phyloP scores from a whole-genome alignment of 805 yeast genomes.

The Hanseniaspora clermontiae region DNA sequence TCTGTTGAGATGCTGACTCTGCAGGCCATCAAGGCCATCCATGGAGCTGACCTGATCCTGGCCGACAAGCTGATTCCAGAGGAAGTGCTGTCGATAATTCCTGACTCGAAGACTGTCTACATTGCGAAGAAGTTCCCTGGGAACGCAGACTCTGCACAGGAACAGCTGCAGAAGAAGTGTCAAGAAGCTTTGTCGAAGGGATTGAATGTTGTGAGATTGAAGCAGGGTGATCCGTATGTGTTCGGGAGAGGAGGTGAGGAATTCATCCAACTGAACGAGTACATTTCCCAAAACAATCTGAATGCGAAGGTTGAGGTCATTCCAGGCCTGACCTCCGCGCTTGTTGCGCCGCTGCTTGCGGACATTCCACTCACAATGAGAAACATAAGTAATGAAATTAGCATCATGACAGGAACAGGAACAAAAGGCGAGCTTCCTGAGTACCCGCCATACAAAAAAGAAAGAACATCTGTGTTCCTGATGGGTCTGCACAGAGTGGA shows the following conservation, averaged over 20 bases:
- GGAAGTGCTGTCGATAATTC: slow-evolving; percentile 72
- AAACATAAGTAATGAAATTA: slow-evolving; percentile 81
- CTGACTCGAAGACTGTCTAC: slow-evolving; percentile 56
- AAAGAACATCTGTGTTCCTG: slow-evolving; percentile 73
- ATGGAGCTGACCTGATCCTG: slow-evolving; percentile 67
- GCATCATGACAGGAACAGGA: slow-evolving; percentile 91
- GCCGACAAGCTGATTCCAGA: slow-evolving; percentile 92
- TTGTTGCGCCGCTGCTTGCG: slow-evolving; percentile 74
- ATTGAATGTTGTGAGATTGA: slow-evolving; percentile 68
- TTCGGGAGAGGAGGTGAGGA: slow-evolving; percentile 97
- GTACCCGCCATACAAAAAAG: slow-evolving; percentile 56
- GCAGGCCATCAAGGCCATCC: slow-evolving; percentile 72
- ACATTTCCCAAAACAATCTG: background rate
- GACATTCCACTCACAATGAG: slow-evolving; percentile 85
- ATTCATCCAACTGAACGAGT: slow-evolving; percentile 50
- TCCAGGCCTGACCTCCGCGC: slow-evolving; percentile 82
- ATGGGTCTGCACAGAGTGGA: slow-evolving; percentile 75
- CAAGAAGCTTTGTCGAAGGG: slow-evolving; percentile 52
- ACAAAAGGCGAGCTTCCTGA: slow-evolving; percentile 70
- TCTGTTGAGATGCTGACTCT: slow-evolving; percentile 66
- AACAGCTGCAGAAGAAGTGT: slow-evolving; percentile 66
- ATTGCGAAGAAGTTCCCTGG: slow-evolving; percentile 95
- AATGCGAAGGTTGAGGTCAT: slow-evolving; percentile 52
- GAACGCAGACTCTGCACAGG: slow-evolving; percentile 86
- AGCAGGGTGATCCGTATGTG: slow-evolving; percentile 94